Percentiles rank a stretch among this genome's conserved stretches.
Conservation (phyloP, 1,284 basidiomycete species). For the Sanghuangporus sanghuang region DNA sequence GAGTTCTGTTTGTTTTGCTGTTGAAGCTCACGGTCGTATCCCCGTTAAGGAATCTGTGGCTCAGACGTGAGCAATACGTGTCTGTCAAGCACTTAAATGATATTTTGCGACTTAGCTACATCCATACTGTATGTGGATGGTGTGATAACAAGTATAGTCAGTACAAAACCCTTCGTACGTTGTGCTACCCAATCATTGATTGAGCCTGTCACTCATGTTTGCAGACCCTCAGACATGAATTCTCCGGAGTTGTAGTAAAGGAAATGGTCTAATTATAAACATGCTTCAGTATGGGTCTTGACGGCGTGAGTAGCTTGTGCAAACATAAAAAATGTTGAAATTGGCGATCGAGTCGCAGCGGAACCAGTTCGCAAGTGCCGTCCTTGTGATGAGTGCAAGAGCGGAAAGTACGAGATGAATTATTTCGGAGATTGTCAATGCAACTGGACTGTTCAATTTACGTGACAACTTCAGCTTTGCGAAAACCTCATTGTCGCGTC, state of each 20-base stretch:
- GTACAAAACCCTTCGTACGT: constrained; percentile 64
- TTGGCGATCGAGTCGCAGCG: constrained; percentile 84
- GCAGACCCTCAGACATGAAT: constrained; percentile 53
- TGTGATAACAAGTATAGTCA: constrained; percentile 53
- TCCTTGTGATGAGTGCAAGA: constrained; percentile 69
- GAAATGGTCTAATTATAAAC: constrained; percentile 18
- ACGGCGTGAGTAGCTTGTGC: neutral
- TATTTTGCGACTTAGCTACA: constrained; percentile 51
- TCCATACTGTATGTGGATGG: constrained; percentile 71
- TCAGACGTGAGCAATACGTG: constrained; percentile 57
- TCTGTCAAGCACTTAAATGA: constrained; percentile 8
- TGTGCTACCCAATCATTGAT: constrained; percentile 1
- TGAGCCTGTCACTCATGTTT: constrained; percentile 2
- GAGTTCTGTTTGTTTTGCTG: neutral
- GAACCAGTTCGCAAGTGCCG: constrained; percentile 79
- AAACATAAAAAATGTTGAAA: constrained; percentile 57
- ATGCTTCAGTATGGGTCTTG: neutral
- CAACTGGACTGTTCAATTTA: neutral
- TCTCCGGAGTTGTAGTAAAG: constrained; percentile 42
- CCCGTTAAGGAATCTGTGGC: constrained; percentile 73
- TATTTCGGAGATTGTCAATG: neutral
- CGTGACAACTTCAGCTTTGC: constrained; percentile 47
- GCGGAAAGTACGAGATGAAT: constrained; percentile 71
- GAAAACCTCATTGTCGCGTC: constrained; percentile 79
- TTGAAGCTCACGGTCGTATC: constrained; percentile 1